These are phyloP conservation scores for Nemania diffusa DNA, from an alignment of 2,329 filamentous ascomycete species.

Conservation along the genomic window DNA sequence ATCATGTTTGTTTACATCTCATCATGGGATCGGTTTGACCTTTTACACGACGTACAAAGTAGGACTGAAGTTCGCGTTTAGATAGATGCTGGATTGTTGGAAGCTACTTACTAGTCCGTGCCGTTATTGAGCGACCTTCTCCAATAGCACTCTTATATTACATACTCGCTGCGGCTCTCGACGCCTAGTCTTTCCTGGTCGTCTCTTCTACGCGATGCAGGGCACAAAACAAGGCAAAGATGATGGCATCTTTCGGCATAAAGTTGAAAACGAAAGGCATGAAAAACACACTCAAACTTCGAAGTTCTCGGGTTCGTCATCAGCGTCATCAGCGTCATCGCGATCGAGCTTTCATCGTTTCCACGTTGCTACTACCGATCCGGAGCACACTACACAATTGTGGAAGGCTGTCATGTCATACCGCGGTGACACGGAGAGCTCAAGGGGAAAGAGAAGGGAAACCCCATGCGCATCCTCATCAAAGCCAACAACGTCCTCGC, in stretches of 20 bases:
- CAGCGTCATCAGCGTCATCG: not conserved
- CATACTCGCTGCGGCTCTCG: not conserved
- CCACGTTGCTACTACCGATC: conserved; percentile 3
- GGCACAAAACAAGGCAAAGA: not conserved
- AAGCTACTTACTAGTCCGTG: too few relatives aligned
- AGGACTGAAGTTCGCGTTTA: too few relatives aligned
- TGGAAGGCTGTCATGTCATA: conserved; percentile 7
- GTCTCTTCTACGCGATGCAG: not conserved
- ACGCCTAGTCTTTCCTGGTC: not conserved
- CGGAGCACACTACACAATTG: conserved; percentile 7
- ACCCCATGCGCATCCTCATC: not conserved
- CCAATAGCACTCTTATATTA: not conserved
- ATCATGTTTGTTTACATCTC: too few relatives aligned
- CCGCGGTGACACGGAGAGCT: not conserved
- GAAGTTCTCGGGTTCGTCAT: not conserved
- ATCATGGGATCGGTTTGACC: too few relatives aligned
- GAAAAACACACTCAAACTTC: not conserved
- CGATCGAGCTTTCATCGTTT: not conserved
- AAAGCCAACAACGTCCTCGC: not conserved
- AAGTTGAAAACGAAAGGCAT: not conserved
- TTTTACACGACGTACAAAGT: too few relatives aligned
- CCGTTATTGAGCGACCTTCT: not conserved
- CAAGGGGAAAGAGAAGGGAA: not conserved
- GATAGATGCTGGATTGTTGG: too few relatives aligned
- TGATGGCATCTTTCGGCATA: not conserved